Evolutionary conservation across 2,329 filamentous ascomycete species (phyloP).

Genomic region (Cadophora gregata): DNA sequence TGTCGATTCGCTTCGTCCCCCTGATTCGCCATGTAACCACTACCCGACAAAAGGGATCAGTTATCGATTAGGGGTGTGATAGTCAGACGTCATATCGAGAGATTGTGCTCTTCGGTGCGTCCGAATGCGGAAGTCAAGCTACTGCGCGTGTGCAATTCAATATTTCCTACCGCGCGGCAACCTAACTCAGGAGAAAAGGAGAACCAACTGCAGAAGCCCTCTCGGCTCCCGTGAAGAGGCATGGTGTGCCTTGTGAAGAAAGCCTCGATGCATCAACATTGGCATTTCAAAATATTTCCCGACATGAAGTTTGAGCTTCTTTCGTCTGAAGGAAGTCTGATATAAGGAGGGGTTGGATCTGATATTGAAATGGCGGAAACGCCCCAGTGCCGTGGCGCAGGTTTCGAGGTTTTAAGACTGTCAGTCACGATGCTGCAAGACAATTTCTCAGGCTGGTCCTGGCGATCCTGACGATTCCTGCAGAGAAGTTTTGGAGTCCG

Average conservation of each 20-base stretch:
- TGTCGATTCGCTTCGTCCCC: slow-evolving; percentile 14
- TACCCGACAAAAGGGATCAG: slow-evolving; percentile 28
- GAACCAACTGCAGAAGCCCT: slow-evolving; percentile 19
- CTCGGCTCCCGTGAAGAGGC: slow-evolving; percentile 13
- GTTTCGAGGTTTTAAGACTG: slow-evolving; percentile 10
- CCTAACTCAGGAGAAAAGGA: slow-evolving; percentile 20
- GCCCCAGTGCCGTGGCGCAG: slow-evolving; percentile 12
- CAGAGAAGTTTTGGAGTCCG: slow-evolving; percentile 15
- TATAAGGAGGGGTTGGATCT: slow-evolving; percentile 10
- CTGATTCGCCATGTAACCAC: slow-evolving; percentile 21
- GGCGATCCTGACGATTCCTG: slow-evolving; percentile 17
- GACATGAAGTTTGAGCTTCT: not conserved
- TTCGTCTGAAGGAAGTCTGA: slow-evolving; percentile 15
- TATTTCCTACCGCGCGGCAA: slow-evolving; percentile 39
- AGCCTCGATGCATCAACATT: slow-evolving; percentile 19
- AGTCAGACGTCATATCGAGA: slow-evolving; percentile 28
- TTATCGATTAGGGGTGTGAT: slow-evolving; percentile 35
- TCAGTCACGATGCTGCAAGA: not conserved
- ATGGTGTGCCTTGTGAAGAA: not conserved
- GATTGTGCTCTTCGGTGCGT: slow-evolving; percentile 14
- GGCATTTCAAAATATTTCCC: slow-evolving; percentile 19
- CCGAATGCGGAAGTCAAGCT: slow-evolving; percentile 24
- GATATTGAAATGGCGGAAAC: slow-evolving; percentile 6
- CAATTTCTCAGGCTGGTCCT: slow-evolving; percentile 23
- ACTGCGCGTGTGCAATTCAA: slow-evolving; percentile 25